phyloP scores from a whole-genome alignment of 306 rosid genomes.

The Elaeagnus macrophylla region DNA sequence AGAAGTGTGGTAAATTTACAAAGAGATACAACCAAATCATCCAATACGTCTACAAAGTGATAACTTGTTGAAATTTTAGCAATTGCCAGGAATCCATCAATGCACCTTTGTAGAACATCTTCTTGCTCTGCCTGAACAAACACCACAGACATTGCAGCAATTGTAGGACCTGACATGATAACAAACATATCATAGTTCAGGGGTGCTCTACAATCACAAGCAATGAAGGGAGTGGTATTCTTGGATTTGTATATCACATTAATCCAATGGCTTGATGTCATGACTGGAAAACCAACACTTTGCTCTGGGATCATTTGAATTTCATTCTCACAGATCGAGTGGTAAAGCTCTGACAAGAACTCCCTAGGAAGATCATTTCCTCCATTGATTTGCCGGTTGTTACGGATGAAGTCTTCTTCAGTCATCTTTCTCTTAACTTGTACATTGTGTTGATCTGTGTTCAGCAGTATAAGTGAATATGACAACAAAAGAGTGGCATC shows the following conservation, averaged over 20 bases:
- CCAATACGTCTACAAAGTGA: conserved; percentile 96
- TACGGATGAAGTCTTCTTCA: conserved; percentile 87
- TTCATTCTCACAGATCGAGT: conserved; percentile 94
- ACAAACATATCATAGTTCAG: conserved; percentile 97
- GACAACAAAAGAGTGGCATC: conserved; percentile 95
- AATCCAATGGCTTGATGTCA: conserved; percentile 94
- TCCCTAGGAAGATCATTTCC: conserved; percentile 95
- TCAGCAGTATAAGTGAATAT: conserved; percentile 87
- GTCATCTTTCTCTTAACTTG: conserved; percentile 99
- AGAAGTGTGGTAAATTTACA: conserved; percentile 93
- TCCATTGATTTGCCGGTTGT: conserved; percentile 86
- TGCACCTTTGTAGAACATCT: conserved; percentile 88
- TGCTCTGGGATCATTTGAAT: conserved; percentile 96
- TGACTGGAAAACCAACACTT: conserved; percentile 86
- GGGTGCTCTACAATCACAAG: conserved; percentile 78
- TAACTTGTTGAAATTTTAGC: conserved; percentile 96
- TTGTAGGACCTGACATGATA: conserved; percentile 97
- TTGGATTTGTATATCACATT: conserved; percentile 85
- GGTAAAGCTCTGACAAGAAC: conserved; percentile 70
- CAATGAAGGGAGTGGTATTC: conserved; percentile 76
- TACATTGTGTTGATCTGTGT: conserved; percentile 93
- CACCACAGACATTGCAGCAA: conserved; percentile 98
- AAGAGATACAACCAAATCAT: conserved; percentile 93
- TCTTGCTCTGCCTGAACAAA: conserved; percentile 95
- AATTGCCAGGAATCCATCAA: conserved; percentile 88